Percentiles rank a stretch among this genome's conserved stretches.
Conservation (phyloP, 1,284 basidiomycete species). For the Schizophyllum amplum region DNA sequence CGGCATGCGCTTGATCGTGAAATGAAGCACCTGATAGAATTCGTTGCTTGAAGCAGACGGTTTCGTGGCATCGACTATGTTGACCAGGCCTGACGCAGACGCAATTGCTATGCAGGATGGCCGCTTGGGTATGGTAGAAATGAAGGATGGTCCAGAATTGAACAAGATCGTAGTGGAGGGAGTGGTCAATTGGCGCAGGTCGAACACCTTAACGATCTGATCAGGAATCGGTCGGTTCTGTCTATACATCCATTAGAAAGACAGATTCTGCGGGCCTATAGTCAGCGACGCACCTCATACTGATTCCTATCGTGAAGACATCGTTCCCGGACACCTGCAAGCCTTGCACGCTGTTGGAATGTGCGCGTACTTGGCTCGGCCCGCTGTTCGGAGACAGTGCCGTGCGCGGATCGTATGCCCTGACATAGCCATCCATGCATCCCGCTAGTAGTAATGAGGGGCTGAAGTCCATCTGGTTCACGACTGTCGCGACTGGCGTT, state of each 20-base stretch:
- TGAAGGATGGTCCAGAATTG: constrained; percentile 81
- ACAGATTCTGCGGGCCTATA: no score
- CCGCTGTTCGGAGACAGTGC: constrained; percentile 42
- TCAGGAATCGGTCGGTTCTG: constrained; percentile 87
- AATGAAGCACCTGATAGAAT: constrained; percentile 60
- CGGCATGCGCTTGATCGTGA: constrained; percentile 9
- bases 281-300: constrained; percentile 65
- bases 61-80: constrained; percentile 79
- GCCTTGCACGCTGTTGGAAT: constrained; percentile 78
- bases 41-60: constrained; percentile 51
- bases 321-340: constrained; percentile 73
- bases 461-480: constrained; percentile 61
- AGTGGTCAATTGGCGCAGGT: constrained; percentile 70
- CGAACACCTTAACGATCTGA: constrained; percentile 89
- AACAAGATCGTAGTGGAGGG: constrained; percentile 82
- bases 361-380: constrained; percentile 53
- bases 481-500: constrained; percentile 44
- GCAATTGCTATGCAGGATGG: constrained; percentile 74
- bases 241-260: constrained; percentile 28
- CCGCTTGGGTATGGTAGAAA: constrained; percentile 77
- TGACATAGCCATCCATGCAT: constrained; percentile 75
- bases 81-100: constrained; percentile 83
- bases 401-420: constrained; percentile 78
- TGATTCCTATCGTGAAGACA: constrained; percentile 81
- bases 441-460: constrained; percentile 67